Conservation (phyloP, 2,329 filamentous ascomycete genomes). For the Colletotrichum agaves region DNA sequence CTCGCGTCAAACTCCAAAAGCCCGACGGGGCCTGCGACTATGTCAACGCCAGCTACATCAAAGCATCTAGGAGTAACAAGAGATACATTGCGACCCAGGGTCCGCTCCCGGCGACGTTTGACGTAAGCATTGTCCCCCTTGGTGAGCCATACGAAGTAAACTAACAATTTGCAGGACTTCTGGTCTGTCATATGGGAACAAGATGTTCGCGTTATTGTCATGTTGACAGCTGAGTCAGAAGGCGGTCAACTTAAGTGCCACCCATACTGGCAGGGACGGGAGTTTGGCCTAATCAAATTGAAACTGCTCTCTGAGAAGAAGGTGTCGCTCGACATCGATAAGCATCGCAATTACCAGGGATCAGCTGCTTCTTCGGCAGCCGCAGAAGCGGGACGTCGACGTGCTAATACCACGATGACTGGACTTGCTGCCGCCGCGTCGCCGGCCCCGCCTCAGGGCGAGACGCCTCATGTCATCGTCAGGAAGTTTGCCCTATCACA, state of each 20-base stretch:
- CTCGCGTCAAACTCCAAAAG: slow-evolving; percentile 81
- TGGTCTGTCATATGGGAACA: slow-evolving; percentile 99
- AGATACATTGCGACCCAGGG: slow-evolving; percentile 96
- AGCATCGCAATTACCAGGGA: slow-evolving; percentile 50
- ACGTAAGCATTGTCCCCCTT: slow-evolving; percentile 65
- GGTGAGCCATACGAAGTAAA: neutral
- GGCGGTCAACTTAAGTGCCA: slow-evolving; percentile 95
- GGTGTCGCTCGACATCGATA: slow-evolving; percentile 78
- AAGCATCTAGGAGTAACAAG: slow-evolving; percentile 84
- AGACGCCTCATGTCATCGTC: slow-evolving; percentile 81
- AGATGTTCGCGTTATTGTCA: slow-evolving; percentile 93
- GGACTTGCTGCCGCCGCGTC: slow-evolving; percentile 42
- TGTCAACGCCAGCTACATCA: slow-evolving; percentile 91
- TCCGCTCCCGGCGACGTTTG: slow-evolving; percentile 90
- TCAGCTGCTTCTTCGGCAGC: slow-evolving; percentile 37
- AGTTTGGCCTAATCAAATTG: slow-evolving; percentile 82
- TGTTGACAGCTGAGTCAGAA: slow-evolving; percentile 94
- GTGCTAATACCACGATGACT: slow-evolving; percentile 47
- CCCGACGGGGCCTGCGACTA: slow-evolving; percentile 83
- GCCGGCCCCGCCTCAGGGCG: slow-evolving; percentile 50
- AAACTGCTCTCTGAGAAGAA: slow-evolving; percentile 84
- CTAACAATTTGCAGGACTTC: slow-evolving; percentile 74
- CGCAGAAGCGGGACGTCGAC: slow-evolving; percentile 41
- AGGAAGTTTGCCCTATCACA: slow-evolving; percentile 90
- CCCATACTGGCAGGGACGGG: slow-evolving; percentile 85